These are phyloP conservation scores for Hyaloscypha bicolor DNA, from an alignment of 495 filamentous ascomycete genomes.

Conservation along the genomic window DNA sequence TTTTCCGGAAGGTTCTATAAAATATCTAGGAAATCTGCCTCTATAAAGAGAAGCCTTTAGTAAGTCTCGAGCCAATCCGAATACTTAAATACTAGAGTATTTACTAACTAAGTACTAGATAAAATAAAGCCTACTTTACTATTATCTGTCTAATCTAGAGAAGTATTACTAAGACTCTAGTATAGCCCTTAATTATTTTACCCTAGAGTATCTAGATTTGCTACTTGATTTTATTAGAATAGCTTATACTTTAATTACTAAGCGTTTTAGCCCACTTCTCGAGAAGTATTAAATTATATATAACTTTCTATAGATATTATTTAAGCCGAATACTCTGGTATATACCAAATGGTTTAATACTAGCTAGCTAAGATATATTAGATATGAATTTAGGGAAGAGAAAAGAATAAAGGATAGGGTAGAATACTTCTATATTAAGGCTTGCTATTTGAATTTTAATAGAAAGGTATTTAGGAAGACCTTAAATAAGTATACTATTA, in stretches of 20 bases:
- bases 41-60: constrained; percentile 2
- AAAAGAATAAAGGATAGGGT: neutral
- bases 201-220: constrained; percentile 7
- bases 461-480: too few species aligned
- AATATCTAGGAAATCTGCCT: neutral
- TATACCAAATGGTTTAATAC: neutral
- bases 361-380: constrained; percentile 1
- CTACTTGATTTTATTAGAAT: constrained; percentile 5
- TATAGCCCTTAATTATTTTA: constrained; percentile 2
- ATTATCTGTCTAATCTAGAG: neutral
- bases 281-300: constrained; percentile 3
- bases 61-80: neutral
- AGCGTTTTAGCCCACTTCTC: neutral
- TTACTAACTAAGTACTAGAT: neutral
- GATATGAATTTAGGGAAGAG: neutral
- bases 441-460: too few species aligned
- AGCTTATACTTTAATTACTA: neutral
- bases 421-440: constrained; percentile 4
- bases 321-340: neutral
- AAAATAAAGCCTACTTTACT: neutral
- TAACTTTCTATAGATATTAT: neutral
- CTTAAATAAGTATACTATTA: too few species aligned
- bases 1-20: neutral
- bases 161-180: neutral
- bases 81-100: neutral